Conservation (phyloP, 106 monocot species). For the Dioscorea dumetorum region DNA sequence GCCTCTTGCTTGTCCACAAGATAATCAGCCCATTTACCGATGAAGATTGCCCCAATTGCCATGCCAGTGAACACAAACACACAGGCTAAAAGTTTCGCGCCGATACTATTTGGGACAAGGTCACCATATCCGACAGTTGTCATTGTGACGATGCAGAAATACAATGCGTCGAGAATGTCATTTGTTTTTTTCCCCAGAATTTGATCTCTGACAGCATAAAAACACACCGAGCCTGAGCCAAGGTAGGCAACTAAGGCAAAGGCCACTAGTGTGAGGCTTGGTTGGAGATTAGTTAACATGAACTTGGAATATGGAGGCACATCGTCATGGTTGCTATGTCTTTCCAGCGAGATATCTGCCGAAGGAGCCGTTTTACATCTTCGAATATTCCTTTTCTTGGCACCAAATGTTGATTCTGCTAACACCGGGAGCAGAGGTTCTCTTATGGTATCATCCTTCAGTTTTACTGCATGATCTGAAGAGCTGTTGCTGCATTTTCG, state of each 20-base stretch:
- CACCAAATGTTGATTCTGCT: constrained; percentile 2
- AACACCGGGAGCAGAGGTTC: constrained; percentile 20
- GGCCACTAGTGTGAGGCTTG: constrained; percentile 34
- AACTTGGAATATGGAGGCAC: constrained; percentile 15
- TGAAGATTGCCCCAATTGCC: constrained; percentile 61
- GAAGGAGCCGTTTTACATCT: constrained; percentile 43
- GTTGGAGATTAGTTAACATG: constrained; percentile 19
- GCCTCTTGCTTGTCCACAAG: constrained; percentile 83
- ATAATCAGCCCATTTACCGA: constrained; percentile 73
- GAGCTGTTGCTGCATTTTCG: too few species aligned
- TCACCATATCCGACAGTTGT: constrained; percentile 92
- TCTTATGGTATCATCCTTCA: constrained; percentile 21
- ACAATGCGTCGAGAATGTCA: constrained; percentile 63
- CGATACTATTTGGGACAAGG: constrained; percentile 52
- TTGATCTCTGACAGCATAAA: constrained; percentile 54
- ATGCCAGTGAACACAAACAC: constrained; percentile 75
- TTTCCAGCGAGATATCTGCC: constrained; percentile 8
- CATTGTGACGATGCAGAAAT: constrained; percentile 92
- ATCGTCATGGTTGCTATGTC: constrained; percentile 1
- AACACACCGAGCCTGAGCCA: constrained; percentile 27
- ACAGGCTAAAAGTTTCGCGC: constrained; percentile 74
- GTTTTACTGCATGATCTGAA: background rate
- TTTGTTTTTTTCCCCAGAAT: constrained; percentile 51
- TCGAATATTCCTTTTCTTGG: constrained; percentile 35
- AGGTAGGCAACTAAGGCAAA: constrained; percentile 53